Base-by-base conservation (phyloP, 805 yeast species). In the Lipomyces chichibuensis region DNA sequence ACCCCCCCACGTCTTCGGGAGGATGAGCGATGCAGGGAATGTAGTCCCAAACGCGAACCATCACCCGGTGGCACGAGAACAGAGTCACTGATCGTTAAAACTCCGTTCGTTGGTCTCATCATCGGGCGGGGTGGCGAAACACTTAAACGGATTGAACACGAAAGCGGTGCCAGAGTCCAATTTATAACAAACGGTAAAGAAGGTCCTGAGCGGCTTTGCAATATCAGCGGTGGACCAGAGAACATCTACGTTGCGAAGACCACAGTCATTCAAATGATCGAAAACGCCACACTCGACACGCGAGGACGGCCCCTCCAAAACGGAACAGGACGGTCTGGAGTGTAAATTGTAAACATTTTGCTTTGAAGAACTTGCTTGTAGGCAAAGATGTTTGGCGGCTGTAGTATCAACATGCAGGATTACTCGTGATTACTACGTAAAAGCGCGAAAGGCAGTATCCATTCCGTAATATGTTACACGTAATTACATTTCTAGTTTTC, bases 101-200 rank as follows among this genome's bases (percentile, higher is more conserved):
- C 67, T 23, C 62, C 60, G 37, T 72, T 67, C 39, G 73, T 72
- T 4, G 74, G 74, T 13, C 63, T 72, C n/a, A 60, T 72, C 55
- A 72, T 72, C 43, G 74, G 74, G 14, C 65, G 74, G 6, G 72
- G 73, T 20, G 74, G 74, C 20, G 74, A 72, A 53, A 72, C 70
- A 3, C 66, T 72, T 17, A 72, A 70, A 59, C 46, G 59, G 20
- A 68, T 72, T 52, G 74, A 72, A 49, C 60, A 60, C 11, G 51
- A 59, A 14, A 71, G 66, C 35, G 71, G 73, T 13, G 74, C 72
- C n/a, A 59, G 69, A 25, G 70, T 72, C 5, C 74, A 72, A 55
- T 72, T 72, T 35, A 66, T 71, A 27, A 67, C 71, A 14, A 68
- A 70, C 53, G 71, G 70, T 25, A 64, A 64, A 23, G 73, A 71